phyloP scores from a whole-genome alignment of 768 basidiomycete genomes.

The Russula brevipes region DNA sequence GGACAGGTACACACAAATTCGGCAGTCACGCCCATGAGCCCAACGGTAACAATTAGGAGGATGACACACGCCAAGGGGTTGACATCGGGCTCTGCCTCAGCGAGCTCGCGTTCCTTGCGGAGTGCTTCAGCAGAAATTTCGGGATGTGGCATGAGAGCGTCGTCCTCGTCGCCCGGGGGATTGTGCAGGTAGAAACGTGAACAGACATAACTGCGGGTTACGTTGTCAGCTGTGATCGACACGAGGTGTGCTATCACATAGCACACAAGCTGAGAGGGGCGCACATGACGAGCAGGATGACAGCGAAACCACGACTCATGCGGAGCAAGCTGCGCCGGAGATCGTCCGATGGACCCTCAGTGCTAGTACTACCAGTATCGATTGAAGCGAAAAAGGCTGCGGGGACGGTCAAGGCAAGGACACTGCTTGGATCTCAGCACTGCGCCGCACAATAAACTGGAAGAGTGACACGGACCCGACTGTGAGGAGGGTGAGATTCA shows the following conservation, averaged over 20 bases:
- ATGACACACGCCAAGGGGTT: constrained; percentile 59
- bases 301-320: no score
- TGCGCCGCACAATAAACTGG: not conserved
- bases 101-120: no score
- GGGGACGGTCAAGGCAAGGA: constrained; percentile 58
- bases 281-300: no score
- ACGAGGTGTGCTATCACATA: no score
- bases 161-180: constrained; percentile 58
- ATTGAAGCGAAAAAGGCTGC: constrained; percentile 64
- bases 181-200: constrained; percentile 49
- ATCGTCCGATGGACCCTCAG: constrained; percentile 1
- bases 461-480: constrained; percentile 46
- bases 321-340: no score
- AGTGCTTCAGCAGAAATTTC: constrained; percentile 33
- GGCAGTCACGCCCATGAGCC: no score
- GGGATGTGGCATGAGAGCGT: constrained; percentile 39
- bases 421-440: constrained; percentile 35
- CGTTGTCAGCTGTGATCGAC: no score
- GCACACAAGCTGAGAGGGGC: no score
- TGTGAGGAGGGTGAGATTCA: constrained; percentile 64
- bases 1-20: no score
- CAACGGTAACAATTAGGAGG: constrained; percentile 37
- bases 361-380: constrained; percentile 34
- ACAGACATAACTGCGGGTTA: no score
- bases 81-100: constrained; percentile 46